phyloP scores from a whole-genome alignment of 1,284 basidiomycete species.

The Sphagnurus paluster region DNA sequence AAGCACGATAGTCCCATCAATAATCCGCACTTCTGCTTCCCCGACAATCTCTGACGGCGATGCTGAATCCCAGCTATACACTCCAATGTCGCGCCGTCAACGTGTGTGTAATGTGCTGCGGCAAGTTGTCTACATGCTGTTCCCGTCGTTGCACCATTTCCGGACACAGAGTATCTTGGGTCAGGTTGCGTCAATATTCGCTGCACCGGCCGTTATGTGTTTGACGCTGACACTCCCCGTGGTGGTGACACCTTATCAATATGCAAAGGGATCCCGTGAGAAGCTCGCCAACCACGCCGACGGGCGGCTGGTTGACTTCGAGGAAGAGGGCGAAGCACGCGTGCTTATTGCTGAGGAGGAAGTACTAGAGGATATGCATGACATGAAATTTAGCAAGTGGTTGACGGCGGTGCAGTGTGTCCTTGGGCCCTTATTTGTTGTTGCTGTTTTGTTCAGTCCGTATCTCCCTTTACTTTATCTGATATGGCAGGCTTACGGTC shows the following conservation, averaged over 20 bases:
- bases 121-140: constrained; percentile 63
- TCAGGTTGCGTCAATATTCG: constrained; percentile 76
- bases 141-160: constrained; percentile 86
- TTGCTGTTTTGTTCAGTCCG: constrained; percentile 74
- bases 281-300: constrained; percentile 39
- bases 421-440: constrained; percentile 77
- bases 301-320: constrained; percentile 59
- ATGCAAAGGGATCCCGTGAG: constrained; percentile 41
- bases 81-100: constrained; percentile 40
- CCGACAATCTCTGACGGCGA: constrained; percentile 39
- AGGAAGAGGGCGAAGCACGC: constrained; percentile 67
- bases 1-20: constrained; percentile 39
- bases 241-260: constrained; percentile 66
- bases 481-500: constrained; percentile 6
- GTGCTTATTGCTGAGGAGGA: constrained; percentile 66
- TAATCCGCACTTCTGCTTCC: constrained; percentile 58
- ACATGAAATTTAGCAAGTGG: constrained; percentile 76
- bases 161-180: constrained; percentile 71
- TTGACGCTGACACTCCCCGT: constrained; percentile 93
- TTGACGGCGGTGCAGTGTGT: constrained; percentile 80
- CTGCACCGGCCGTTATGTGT: constrained; percentile 83
- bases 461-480: constrained; percentile 17
- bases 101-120: constrained; percentile 40
- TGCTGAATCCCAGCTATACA: constrained; percentile 43
- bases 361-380: constrained; percentile 61